Conservation (phyloP, 1,139 yeast species). For the Chernovozyma aurita region DNA sequence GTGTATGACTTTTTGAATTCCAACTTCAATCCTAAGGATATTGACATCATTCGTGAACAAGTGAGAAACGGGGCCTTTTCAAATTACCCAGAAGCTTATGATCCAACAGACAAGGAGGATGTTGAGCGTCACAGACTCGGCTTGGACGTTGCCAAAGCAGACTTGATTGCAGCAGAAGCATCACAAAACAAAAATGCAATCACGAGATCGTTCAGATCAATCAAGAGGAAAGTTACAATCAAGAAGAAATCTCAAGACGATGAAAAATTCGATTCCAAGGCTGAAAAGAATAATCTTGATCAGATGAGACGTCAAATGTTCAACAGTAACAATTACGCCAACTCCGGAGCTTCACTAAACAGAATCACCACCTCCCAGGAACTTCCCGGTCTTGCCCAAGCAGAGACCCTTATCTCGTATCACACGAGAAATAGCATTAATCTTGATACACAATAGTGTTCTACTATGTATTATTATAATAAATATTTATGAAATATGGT, state of each 20-base stretch:
- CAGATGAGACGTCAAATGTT: conserved; percentile 42
- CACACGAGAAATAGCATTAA: conserved; percentile 39
- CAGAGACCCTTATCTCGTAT: conserved; percentile 43
- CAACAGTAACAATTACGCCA: conserved; percentile 31
- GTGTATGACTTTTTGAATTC: conserved; percentile 42
- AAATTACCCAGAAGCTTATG: conserved; percentile 50
- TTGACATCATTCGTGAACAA: conserved; percentile 52
- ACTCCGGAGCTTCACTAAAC: conserved; percentile 31
- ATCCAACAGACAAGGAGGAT: conserved; percentile 53
- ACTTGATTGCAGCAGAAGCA: conserved; percentile 1
- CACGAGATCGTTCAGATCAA: conserved; percentile 31
- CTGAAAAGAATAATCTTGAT: conserved; percentile 25
- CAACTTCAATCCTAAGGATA: conserved; percentile 48
- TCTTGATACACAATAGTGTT: too few species aligned
- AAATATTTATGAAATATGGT: too few species aligned
- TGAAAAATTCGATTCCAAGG: too few species aligned
- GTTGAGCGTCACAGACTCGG: conserved; percentile 42
- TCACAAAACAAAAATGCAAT: too few species aligned
- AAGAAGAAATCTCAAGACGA: too few species aligned
- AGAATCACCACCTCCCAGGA: conserved; percentile 45
- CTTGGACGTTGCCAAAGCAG: too few species aligned
- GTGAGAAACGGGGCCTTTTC: conserved; percentile 43
- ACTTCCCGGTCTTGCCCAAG: conserved; percentile 48
- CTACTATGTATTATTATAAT: too few species aligned
- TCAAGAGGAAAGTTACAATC: conserved; percentile 29